Conservation (phyloP, 306 rosid genomes). For the Senna tora region DNA sequence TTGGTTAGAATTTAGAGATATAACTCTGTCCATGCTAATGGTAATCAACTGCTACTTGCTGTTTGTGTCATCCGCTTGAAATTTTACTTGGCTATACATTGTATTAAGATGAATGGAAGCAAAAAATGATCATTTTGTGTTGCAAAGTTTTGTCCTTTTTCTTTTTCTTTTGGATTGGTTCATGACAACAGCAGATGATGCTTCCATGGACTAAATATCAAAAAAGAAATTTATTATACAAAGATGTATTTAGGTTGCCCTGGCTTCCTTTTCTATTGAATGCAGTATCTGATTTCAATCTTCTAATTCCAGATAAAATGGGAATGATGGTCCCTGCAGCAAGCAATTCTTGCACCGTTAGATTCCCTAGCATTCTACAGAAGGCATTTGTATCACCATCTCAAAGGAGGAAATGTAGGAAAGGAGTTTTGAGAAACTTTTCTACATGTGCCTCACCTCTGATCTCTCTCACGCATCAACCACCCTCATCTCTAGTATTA, state of each 20-base stretch:
- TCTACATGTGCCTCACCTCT: conserved; percentile 41
- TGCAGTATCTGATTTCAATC: not conserved
- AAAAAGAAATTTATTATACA: conserved; percentile 10
- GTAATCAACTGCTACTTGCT: not conserved
- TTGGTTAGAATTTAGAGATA: not conserved
- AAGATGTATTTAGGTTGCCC: conserved; percentile 2
- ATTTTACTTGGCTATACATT: not conserved
- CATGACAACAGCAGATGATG: not conserved
- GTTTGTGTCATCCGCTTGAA: not conserved
- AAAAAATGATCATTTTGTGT: not conserved
- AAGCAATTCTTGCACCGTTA: conserved; percentile 47
- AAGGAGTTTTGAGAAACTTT: conserved; percentile 37
- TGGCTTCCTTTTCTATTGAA: conserved; percentile 16
- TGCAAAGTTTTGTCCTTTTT: not conserved
- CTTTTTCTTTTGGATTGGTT: not conserved
- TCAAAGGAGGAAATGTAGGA: conserved; percentile 38
- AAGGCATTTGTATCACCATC: conserved; percentile 41
- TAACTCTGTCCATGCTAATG: conserved; percentile 9
- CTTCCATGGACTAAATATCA: conserved; percentile 23
- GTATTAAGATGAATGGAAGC: conserved; percentile 15
- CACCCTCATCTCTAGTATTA: conserved; percentile 51
- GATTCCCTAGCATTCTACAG: conserved; percentile 44
- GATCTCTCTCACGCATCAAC: conserved; percentile 33
- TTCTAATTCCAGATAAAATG: conserved; percentile 37
- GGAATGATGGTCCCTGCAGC: conserved; percentile 46